Conservation (phyloP, 805 yeast genomes). For the Zygosaccharomyces bailii region DNA sequence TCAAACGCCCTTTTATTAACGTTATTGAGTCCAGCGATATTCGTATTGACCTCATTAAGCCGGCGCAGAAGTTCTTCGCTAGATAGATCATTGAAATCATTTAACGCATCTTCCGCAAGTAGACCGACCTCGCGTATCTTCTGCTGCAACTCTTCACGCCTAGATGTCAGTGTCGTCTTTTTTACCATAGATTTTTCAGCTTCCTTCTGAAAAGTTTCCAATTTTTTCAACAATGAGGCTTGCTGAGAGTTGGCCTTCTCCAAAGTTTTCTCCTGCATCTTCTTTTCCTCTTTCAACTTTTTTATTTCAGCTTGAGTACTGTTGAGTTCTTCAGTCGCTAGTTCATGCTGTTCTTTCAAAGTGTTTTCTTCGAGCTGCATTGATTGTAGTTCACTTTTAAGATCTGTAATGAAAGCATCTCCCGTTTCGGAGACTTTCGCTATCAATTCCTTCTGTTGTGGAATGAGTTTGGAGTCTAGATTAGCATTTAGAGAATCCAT, state of each 20-base stretch:
- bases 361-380: slow-evolving; percentile 33
- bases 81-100: slow-evolving; percentile 41
- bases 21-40: slow-evolving; percentile 62
- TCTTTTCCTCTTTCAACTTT: slow-evolving; percentile 27
- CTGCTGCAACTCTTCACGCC: slow-evolving; percentile 69
- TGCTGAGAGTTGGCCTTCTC: slow-evolving; percentile 58
- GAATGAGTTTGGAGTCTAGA: slow-evolving; percentile 53
- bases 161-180: slow-evolving; percentile 52
- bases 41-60: slow-evolving; percentile 53
- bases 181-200: slow-evolving; percentile 63
- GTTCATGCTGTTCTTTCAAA: slow-evolving; percentile 32
- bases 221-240: slow-evolving; percentile 45
- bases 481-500: slow-evolving; percentile 47
- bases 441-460: slow-evolving; percentile 45
- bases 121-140: slow-evolving; percentile 84
- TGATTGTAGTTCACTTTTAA: slow-evolving; percentile 23
- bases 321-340: slow-evolving; percentile 32
- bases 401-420: slow-evolving; percentile 14
- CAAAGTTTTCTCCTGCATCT: slow-evolving; percentile 39
- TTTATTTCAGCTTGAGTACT: slow-evolving; percentile 28
- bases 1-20: slow-evolving; percentile 89
- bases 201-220: slow-evolving; percentile 59
- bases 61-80: slow-evolving; percentile 53
- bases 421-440: slow-evolving; percentile 21
- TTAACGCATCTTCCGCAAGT: slow-evolving; percentile 79